Evolutionary conservation across 352 stramenopile genomes (phyloP), one percentile per base, ranked within the genome.

Genomic region (Globisporangium solare): DNA sequence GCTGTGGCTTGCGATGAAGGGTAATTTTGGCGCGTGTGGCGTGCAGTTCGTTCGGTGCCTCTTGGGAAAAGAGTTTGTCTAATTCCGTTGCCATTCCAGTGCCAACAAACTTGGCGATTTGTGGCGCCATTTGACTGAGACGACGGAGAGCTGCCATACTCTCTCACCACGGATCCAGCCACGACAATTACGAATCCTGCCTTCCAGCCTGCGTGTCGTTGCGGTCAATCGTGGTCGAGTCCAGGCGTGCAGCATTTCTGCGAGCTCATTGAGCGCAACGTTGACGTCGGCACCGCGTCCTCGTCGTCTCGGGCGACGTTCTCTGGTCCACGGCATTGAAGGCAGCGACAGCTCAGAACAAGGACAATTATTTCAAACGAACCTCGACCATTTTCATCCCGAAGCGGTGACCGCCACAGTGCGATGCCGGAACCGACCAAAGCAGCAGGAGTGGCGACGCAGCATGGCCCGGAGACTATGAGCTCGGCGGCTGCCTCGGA

Each of bases 201-300:
- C 12, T 6, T n/a, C 17, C 39, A 13, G 18, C 39, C 39, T n/a
- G 15, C 42, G 56, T 90, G 79, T 46, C 67, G 67, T 56, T 92
- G 83, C 55, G 83, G 79, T 17, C 83, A 92, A 41, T 71, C 79
- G 60, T 92, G 79, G 82, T 69, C 67, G 13, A 79, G 86, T 53
- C 43, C 67, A 1, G 60, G 66, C 13, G 82, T 92, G 14, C 68
- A 60, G 42, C 82, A 92, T 60, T 88, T 90, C 21, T 90, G 82
- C 57, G 58, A 77, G 43, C 76, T 86, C 11, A 79, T 91, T 47
- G 68, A 71, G 47, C 20, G 47, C 15, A 51, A 54, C 27, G 0
- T 60, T 22, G 47, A 55, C 21, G 4, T 62, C 20, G 8, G 4
- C 14, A 35, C 27, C 27, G 3, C 27, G 27, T 35, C 5, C 10